Base-by-base conservation (phyloP, 352 stramenopile genomes). In the Globisporangium nunn region DNA sequence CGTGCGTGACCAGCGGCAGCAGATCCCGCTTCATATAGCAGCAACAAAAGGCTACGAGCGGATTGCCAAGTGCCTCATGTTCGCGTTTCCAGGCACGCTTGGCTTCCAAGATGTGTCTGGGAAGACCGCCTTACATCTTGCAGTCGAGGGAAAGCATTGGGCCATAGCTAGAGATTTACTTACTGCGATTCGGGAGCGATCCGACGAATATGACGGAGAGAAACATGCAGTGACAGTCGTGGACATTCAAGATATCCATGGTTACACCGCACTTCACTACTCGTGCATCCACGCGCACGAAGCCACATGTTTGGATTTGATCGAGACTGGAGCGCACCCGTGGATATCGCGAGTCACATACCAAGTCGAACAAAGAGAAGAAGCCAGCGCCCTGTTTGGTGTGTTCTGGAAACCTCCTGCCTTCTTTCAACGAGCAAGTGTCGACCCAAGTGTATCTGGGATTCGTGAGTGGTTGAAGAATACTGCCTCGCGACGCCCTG, bases 261-360 rank as follows among this genome's bases (percentile, higher is more conserved):
- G 78, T 4, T 86, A 77, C 59, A 86, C 75, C 11, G 58, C 73
- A 14, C 59, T 88, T 6, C 78, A 88, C 33, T 86, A 86, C 50
- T 73, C 73, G 6, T 80, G 75, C 12, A 67, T 70, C 28, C 58
- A 70, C 15, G 69, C 57, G 1, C 69, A 75, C 29, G 30, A 72
- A 23, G 43, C 59, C 0, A 54, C 81, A 0, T 78, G 65, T 50
- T 29, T 33, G 23, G 66, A 69, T 1, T 64, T 88, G 30, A 33
- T 75, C 17, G 50, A 62, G n/a, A 57, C 67, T 43, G 64, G 62
- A 5, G 71, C 75, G 18, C 41, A 54, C n/a, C 44, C 66, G 11
- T 58, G 44, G 10, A 48, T 84, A 4, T 82, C 71, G 6, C 55
- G 35, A 6, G 35, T 58, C 6, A 46, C 48, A 53, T 72, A 63